phyloP scores from a whole-genome alignment of 1,284 basidiomycete species.

The Polyporus tsugae region DNA sequence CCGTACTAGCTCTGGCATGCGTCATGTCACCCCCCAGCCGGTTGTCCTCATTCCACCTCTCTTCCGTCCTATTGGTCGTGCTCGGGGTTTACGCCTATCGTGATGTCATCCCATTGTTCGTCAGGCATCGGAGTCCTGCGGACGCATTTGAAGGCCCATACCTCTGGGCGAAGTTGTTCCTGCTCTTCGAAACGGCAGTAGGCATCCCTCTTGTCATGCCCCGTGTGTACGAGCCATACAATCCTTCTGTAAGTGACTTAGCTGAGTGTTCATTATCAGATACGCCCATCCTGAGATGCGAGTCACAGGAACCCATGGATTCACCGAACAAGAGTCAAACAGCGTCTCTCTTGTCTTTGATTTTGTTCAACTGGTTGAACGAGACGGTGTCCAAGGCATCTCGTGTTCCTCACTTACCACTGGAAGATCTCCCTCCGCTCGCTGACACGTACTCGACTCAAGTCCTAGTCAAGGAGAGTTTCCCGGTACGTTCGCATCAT shows the following conservation, averaged over 20 bases:
- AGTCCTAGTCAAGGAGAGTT: constrained; percentile 47
- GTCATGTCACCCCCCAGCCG: background rate
- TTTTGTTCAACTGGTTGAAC: constrained; percentile 66
- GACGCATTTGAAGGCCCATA: constrained; percentile 49
- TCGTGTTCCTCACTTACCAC: constrained; percentile 37
- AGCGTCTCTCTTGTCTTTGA: constrained; percentile 61
- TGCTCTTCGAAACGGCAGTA: constrained; percentile 51
- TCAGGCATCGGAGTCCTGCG: constrained; percentile 48
- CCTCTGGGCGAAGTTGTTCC: constrained; percentile 47
- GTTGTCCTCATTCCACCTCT: constrained; percentile 27
- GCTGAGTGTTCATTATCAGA: constrained; percentile 30
- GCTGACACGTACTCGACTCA: constrained; percentile 55
- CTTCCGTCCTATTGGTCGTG: constrained; percentile 47
- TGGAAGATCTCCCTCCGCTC: constrained; percentile 49
- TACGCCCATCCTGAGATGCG: background rate
- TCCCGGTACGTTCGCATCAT: constrained; percentile 35
- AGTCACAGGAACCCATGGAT: constrained; percentile 49
- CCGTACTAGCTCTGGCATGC: background rate
- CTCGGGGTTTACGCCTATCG: constrained; percentile 57
- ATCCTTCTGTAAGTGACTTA: constrained; percentile 47
- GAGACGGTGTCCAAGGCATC: constrained; percentile 41
- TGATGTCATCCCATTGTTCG: constrained; percentile 59
- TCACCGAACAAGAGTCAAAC: constrained; percentile 72
- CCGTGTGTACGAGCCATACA: constrained; percentile 51
- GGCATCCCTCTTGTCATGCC: constrained; percentile 57